Percentiles rank a stretch among this genome's conserved stretches.
Conservation (phyloP, 306 rosid species). For the Inga leiocalycina region DNA sequence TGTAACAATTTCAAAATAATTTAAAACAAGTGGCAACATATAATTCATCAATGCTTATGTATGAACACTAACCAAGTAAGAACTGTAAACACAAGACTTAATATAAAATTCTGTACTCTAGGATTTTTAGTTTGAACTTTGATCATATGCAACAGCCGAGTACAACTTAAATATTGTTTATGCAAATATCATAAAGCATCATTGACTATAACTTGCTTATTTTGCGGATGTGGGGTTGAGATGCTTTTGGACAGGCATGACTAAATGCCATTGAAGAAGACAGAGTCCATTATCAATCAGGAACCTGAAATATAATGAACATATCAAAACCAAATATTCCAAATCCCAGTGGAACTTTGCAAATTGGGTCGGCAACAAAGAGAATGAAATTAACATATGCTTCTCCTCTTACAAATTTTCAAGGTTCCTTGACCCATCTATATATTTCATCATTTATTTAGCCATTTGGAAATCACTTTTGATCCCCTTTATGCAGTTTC, state of each 20-base stretch:
- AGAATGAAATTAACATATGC: conserved; percentile 13
- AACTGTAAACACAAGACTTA: not conserved
- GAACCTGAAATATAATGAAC: conserved; percentile 23
- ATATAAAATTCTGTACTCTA: not conserved
- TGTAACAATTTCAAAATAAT: not conserved
- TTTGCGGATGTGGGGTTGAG: conserved; percentile 36
- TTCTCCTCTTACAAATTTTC: conserved; percentile 24
- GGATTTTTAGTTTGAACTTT: not conserved
- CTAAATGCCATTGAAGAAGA: conserved; percentile 33
- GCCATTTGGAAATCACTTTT: conserved; percentile 27
- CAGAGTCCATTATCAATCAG: conserved; percentile 29
- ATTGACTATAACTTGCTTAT: conserved; percentile 27
- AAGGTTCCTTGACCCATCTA: conserved; percentile 31
- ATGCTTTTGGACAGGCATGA: conserved; percentile 35
- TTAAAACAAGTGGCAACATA: not conserved
- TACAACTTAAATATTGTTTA: not conserved
- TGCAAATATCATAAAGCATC: not conserved
- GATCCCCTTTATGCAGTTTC: not conserved
- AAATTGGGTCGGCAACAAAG: conserved; percentile 19
- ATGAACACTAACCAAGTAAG: not conserved
- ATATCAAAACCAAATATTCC: conserved; percentile 23
- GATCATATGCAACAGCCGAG: not conserved
- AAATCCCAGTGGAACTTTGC: conserved; percentile 40
- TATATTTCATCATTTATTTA: not conserved
- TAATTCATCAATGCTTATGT: not conserved